A percentile compares a stretch with the other conserved stretches of the same genome.
phyloP scores from a whole-genome alignment of 306 rosid species.

The Quercus mongolica region DNA sequence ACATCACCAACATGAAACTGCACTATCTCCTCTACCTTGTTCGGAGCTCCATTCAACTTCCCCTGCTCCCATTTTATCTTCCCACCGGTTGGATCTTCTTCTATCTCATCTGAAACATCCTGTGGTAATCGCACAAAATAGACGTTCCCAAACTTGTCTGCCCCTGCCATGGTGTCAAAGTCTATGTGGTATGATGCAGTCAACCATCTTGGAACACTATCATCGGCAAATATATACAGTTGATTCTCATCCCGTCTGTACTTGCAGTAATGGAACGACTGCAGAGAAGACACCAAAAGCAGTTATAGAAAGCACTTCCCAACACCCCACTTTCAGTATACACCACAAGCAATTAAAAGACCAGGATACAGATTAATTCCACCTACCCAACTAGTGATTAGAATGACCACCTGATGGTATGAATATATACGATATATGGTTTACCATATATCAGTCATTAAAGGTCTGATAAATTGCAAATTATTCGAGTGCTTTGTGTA shows the following conservation, averaged over 20 bases:
- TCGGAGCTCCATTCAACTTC: conserved; percentile 92
- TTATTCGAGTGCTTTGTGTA: too few relatives aligned
- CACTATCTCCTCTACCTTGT: conserved; percentile 93
- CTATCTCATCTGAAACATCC: conserved; percentile 94
- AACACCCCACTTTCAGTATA: not conserved
- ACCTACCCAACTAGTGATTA: not conserved
- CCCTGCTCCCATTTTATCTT: conserved; percentile 98
- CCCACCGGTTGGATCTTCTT: conserved; percentile 99
- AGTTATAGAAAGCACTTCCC: not conserved
- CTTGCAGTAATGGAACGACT: conserved; percentile 99
- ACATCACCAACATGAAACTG: conserved; percentile 89
- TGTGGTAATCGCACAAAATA: conserved; percentile 85
- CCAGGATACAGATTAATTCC: not conserved
- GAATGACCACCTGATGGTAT: not conserved
- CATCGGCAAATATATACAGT: conserved; percentile 92
- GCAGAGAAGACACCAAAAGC: conserved; percentile 29
- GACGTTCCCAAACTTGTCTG: conserved; percentile 93
- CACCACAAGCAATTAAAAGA: not conserved
- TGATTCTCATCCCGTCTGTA: conserved; percentile 95
- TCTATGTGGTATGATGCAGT: conserved; percentile 92
- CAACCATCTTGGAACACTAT: conserved; percentile 95
- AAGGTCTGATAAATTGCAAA: too few relatives aligned
- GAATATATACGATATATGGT: not conserved
- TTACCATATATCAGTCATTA: not conserved
- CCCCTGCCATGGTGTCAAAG: conserved; percentile 98